Evolutionary conservation across 192 early-diverging fungal genomes (phyloP).

Genomic region (Pilaira anomala): DNA sequence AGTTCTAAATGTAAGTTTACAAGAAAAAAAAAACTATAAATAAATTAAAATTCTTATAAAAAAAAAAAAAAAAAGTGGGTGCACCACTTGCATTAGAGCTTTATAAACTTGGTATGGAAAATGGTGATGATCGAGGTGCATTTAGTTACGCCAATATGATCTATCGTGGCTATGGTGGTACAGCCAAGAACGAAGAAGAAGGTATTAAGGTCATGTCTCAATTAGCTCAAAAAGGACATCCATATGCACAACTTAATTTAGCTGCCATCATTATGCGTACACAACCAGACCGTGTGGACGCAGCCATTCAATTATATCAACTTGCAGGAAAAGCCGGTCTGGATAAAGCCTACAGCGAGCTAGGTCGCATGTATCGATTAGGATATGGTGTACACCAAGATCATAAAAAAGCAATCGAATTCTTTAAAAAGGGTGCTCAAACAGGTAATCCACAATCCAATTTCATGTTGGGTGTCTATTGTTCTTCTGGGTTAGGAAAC

Average conservation of each 20-base stretch:
- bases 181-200: constrained; percentile 29
- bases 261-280: constrained; percentile 44
- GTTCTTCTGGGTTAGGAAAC: constrained; percentile 17
- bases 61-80: constrained; percentile 20
- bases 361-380: constrained; percentile 42
- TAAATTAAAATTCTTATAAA: not conserved
- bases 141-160: constrained; percentile 50
- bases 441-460: constrained; percentile 38
- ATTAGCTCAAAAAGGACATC: constrained; percentile 43
- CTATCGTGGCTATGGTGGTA: constrained; percentile 39
- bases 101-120: constrained; percentile 38
- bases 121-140: constrained; percentile 39
- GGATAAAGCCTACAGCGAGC: constrained; percentile 33
- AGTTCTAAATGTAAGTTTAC: constrained; percentile 21
- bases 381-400: constrained; percentile 41
- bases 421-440: constrained; percentile 32
- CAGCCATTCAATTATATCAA: constrained; percentile 44
- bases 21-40: not conserved
- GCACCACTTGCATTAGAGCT: constrained; percentile 39
- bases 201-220: constrained; percentile 39
- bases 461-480: constrained; percentile 39
- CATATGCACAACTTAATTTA: constrained; percentile 44
- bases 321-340: constrained; percentile 40
- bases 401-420: constrained; percentile 29
- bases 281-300: constrained; percentile 31